Percentiles rank a stretch among this genome's conserved stretches.
These are phyloP conservation scores for Blastobotrys niveus DNA, from an alignment of 1,139 yeast species.

Conservation along the genomic window DNA sequence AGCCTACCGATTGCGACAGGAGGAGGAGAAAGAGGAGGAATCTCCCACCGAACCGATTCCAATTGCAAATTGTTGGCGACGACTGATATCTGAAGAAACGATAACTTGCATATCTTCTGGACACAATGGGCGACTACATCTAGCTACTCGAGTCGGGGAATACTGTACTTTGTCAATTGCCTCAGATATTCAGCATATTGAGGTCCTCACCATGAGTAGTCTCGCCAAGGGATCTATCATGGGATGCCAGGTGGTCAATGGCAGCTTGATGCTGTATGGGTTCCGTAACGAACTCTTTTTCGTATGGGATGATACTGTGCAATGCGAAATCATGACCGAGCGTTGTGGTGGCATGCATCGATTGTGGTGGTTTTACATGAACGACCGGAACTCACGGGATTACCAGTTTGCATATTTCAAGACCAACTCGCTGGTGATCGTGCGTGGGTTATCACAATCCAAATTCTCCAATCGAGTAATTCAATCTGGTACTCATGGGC, in stretches of 20 bases:
- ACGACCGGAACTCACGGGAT: conserved; percentile 18
- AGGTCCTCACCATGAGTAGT: conserved; percentile 53
- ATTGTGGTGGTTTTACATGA: conserved; percentile 48
- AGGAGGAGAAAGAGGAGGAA: conserved; percentile 17
- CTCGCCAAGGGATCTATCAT: conserved; percentile 73
- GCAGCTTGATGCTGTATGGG: conserved; percentile 65
- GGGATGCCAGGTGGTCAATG: conserved; percentile 49
- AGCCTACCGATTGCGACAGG: conserved; percentile 42
- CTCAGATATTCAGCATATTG: conserved; percentile 25
- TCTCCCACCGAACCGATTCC: conserved; percentile 7
- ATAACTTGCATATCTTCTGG: conserved; percentile 48
- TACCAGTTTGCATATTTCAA: conserved; percentile 50
- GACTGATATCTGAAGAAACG: conserved; percentile 67
- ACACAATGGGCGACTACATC: conserved; percentile 12
- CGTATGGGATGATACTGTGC: conserved; percentile 76
- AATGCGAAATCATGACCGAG: conserved; percentile 61
- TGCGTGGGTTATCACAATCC: conserved; percentile 15
- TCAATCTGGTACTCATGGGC: conserved; percentile 73
- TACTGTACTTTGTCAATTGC: conserved; percentile 16
- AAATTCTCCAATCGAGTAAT: conserved; percentile 33
- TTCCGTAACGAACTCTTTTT: conserved; percentile 76
- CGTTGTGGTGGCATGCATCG: conserved; percentile 93
- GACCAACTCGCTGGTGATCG: conserved; percentile 33
- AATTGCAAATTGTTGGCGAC: conserved; percentile 41
- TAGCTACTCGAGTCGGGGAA: conserved; percentile 32